Evolutionary conservation across 164 flowering plant genomes (phyloP), one percentile per base, ranked within the genome.

Genomic region (Saururus chinensis): DNA sequence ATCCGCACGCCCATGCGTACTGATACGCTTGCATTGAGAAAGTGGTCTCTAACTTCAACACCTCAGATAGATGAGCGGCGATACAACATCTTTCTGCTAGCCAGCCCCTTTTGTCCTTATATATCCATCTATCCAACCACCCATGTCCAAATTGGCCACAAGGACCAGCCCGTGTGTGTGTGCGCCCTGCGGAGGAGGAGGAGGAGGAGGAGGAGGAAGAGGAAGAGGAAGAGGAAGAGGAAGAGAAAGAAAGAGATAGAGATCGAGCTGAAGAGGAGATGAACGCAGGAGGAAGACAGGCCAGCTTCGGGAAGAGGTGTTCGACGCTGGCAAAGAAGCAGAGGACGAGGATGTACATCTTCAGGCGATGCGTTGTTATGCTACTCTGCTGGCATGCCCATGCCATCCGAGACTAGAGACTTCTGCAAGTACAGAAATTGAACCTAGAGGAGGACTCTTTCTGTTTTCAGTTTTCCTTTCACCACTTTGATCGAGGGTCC

Each of bases 371-470:
- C 68, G 64, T 86, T 61, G 63, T 80, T 64, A 87, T 90, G 88
- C 90, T 90, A 56, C 67, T 90, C 17, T 90, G 97, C 59, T 89
- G 92, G 95, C 82, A 79, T 53, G 77, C 81, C 61, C 80, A 83
- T 57, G 56, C 76, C 22, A 20, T 75, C 5, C 45, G 74, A 0
- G 88, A 82, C 61, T 80, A 59, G 53, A 14, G 10, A 17, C 17
- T 10, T 24, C 9, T 55, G 3, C 9, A 12, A 45, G 49, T 17
- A 41, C 45, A 8, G 45, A 8, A 13, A 8, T 9, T 41, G 45
- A 40, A 9, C 45, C 8, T 41, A 41, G 12, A 41, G 45, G 45
- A 41, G 45, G 12, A 13, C 11, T 8, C 8, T 9, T 9, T 41
- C 45, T 41, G 12, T 41, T 41, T 41, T 41, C 12, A 8, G 45